phyloP scores from a whole-genome alignment of 2,329 filamentous ascomycete genomes.

The Nigrospora oryzae region DNA sequence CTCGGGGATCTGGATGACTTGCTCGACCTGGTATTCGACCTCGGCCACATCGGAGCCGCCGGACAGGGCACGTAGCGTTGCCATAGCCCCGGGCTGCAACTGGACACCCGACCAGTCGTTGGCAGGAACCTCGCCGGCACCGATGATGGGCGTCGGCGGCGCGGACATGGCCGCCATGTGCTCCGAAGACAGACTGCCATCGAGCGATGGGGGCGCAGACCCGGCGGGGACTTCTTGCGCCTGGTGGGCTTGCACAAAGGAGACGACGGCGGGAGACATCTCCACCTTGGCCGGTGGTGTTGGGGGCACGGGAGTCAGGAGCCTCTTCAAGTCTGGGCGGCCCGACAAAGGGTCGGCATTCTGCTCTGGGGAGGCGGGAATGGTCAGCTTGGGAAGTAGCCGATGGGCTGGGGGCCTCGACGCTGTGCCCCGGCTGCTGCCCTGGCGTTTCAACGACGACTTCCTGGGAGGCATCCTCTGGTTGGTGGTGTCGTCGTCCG shows the following conservation, averaged over 20 bases:
- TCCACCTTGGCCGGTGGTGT: constrained; percentile 61
- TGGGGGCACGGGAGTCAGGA: constrained; percentile 50
- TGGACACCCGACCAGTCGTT: constrained; percentile 64
- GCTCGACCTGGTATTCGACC: constrained; percentile 53
- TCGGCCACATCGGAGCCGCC: constrained; percentile 42
- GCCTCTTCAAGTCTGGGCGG: constrained; percentile 34
- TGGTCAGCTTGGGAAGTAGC: constrained; percentile 41
- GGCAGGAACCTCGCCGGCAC: constrained; percentile 42
- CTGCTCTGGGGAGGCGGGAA: constrained; percentile 31
- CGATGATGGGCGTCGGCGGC: constrained; percentile 73
- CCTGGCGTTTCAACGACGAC: constrained; percentile 25
- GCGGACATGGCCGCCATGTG: constrained; percentile 78
- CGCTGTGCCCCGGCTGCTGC: constrained; percentile 25
- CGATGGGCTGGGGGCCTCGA: constrained; percentile 26
- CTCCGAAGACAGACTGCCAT: constrained; percentile 82
- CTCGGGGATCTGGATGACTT: constrained; percentile 41
- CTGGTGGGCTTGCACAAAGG: constrained; percentile 58
- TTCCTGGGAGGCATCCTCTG: constrained; percentile 34
- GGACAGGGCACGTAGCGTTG: constrained; percentile 69
- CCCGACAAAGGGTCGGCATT: constrained; percentile 34
- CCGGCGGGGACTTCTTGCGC: constrained; percentile 60
- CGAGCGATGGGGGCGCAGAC: constrained; percentile 78
- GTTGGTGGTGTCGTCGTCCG: constrained; percentile 66
- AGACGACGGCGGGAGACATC: constrained; percentile 68
- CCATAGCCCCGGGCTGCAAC: constrained; percentile 72